Evolutionary conservation across 352 stramenopile species (phyloP).

Genomic region (Phytophthora citricola): DNA sequence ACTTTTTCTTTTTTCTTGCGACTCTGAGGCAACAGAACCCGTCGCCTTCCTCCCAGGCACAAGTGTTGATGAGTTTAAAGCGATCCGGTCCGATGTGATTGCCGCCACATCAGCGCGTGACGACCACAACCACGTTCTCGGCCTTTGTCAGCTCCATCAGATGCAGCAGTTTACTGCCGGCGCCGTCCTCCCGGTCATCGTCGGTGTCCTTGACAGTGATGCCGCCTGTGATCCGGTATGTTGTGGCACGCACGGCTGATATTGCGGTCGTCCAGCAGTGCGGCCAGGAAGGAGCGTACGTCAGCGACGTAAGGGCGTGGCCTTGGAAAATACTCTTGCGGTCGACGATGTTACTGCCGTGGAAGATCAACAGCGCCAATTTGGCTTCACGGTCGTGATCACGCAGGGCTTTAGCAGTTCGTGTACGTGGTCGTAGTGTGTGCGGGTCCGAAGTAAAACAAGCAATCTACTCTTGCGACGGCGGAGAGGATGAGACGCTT

Average conservation of each 20-base stretch:
- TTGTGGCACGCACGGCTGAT: constrained; percentile 64
- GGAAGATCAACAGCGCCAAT: constrained; percentile 31
- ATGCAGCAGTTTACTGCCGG: constrained; percentile 72
- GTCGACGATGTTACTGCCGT: constrained; percentile 62
- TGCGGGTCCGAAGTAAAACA: constrained; percentile 19
- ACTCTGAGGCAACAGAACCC: constrained; percentile 16
- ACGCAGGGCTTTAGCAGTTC: constrained; percentile 49
- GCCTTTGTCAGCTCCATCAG: constrained; percentile 74
- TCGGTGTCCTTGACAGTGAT: constrained; percentile 79
- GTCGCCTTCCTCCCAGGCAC: constrained; percentile 35
- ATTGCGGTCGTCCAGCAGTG: constrained; percentile 76
- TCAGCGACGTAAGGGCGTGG: constrained; percentile 38
- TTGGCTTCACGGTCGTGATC: constrained; percentile 46
- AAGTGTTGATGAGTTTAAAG: constrained; percentile 80
- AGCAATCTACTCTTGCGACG: background rate
- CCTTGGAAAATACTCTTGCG: constrained; percentile 70
- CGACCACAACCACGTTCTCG: constrained; percentile 76
- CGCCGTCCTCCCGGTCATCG: constrained; percentile 76
- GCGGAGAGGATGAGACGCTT: background rate
- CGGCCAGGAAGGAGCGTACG: constrained; percentile 64
- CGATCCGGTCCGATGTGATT: constrained; percentile 70
- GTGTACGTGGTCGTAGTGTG: too few relatives aligned
- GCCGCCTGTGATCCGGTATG: constrained; percentile 71
- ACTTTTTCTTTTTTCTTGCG: constrained; percentile 54
- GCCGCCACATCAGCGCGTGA: constrained; percentile 78